These are phyloP conservation scores for Camellia granthamiana DNA, from an alignment of 148 eudicot genomes.

Conservation along the genomic window DNA sequence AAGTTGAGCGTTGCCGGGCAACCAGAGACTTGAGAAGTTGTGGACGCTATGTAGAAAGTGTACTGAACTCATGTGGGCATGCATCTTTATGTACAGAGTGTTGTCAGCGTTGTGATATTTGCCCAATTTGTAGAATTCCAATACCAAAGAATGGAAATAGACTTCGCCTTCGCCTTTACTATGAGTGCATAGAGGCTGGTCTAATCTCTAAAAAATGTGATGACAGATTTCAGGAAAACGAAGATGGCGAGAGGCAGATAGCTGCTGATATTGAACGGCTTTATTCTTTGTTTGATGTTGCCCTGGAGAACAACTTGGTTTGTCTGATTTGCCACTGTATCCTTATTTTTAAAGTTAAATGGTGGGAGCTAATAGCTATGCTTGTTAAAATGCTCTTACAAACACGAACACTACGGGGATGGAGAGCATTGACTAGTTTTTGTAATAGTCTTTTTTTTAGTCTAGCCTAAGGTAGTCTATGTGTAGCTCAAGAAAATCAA, in stretches of 20 bases:
- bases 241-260: constrained; percentile 46
- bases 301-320: constrained; percentile 77
- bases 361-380: neutral
- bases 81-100: constrained; percentile 96
- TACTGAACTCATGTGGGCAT: constrained; percentile 82
- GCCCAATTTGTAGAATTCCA: constrained; percentile 82
- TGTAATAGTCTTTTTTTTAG: no score
- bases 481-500: no score
- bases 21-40: constrained; percentile 93
- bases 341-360: constrained; percentile 28
- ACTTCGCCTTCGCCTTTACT: constrained; percentile 79
- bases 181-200: constrained; percentile 88
- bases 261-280: constrained; percentile 78
- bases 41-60: constrained; percentile 68
- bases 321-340: constrained; percentile 96
- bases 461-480: no score
- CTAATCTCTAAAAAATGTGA: constrained; percentile 69
- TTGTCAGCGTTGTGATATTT: constrained; percentile 77
- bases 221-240: constrained; percentile 62
- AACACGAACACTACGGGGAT: no score
- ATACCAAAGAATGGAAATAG: constrained; percentile 53
- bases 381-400: neutral
- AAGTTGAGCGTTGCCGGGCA: constrained; percentile 91
- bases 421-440: no score
- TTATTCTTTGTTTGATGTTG: constrained; percentile 87